Evolutionary conservation across 352 stramenopile species (phyloP).

Genomic region (Lagenidium giganteum): DNA sequence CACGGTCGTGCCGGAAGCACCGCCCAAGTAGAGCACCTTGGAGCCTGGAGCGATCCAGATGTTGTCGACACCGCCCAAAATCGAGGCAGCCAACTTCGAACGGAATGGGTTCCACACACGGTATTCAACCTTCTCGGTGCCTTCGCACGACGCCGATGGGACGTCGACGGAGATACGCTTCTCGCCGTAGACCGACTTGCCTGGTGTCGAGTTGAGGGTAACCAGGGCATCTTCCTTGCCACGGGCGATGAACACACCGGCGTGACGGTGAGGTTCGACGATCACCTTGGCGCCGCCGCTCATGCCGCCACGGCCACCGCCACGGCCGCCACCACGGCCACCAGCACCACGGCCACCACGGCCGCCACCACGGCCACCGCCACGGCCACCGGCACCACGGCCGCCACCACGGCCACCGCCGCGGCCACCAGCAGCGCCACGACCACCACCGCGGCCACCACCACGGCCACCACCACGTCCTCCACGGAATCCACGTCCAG

Average conservation of each 20-base stretch:
- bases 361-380: constrained; percentile 35
- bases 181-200: constrained; percentile 99
- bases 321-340: constrained; percentile 55
- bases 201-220: constrained; percentile 98
- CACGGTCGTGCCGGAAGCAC: constrained; percentile 97
- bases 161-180: constrained; percentile 99
- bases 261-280: constrained; percentile 97
- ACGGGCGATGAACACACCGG: constrained; percentile 98
- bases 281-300: constrained; percentile 96
- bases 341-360: constrained; percentile 35
- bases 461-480: constrained; percentile 27
- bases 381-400: constrained; percentile 25
- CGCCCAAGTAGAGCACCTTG: constrained; percentile 99
- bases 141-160: constrained; percentile 81
- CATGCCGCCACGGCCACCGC: constrained; percentile 85
- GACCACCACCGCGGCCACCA: constrained; percentile 34
- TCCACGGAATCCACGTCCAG: constrained; percentile 15
- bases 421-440: constrained; percentile 40
- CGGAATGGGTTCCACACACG: constrained; percentile 99
- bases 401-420: constrained; percentile 28
- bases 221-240: constrained; percentile 99
- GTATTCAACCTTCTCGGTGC: constrained; percentile 98
- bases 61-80: constrained; percentile 98
- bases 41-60: constrained; percentile 97
- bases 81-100: constrained; percentile 98